Evolutionary conservation across 139 green algal species (phyloP), one percentile per base, ranked within the genome.

Genomic region (Chlamydomonas schloesseri): DNA sequence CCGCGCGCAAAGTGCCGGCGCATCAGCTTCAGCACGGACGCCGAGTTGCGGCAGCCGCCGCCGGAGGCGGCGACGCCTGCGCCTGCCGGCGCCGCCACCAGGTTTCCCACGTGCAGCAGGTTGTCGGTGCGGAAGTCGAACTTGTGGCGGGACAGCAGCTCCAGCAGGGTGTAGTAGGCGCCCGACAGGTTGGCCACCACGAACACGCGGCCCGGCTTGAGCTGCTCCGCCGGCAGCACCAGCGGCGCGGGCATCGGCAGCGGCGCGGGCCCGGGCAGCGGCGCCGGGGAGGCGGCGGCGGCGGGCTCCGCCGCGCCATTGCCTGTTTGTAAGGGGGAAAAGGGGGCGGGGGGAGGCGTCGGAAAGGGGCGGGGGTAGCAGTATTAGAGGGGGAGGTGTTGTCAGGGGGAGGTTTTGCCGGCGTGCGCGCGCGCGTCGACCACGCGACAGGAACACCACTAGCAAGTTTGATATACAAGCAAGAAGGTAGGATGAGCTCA

Each of bases 121-220:
- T 73, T 77, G 50, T 85, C 79, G 21, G 3, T 6, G 0, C 79
- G 79, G 47, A 85, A 85, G 79, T 85, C 67, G 26, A 85, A 85
- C 50, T 85, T 77, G 46, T 69, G 65, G 15, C 31, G 21, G 13
- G 79, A 36, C 31, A 85, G 79, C 23, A 85, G 68, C 47, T 85
- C 79, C 26, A 85, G 50, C 26, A 85, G 79, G 23, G 79, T 85
- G 79, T 85, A 85, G 64, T 85, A 85, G 64, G 65, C 65, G 31
- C 79, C 79, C n/a, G 36, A 8, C 4, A 85, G 79, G 64, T 73
- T 64, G 24, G 79, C 79, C 31, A 85, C 79, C 3, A 85, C 26
- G 47, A 85, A 85, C 9, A 85, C 23, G 21, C 79, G 79, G 29
- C 79, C 79, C 31, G 79, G 65, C 46, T 85, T 85, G 64, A 85